Percentiles rank a stretch among this genome's conserved stretches.
These are phyloP conservation scores for Thelonectria discophora DNA, from an alignment of 2,329 filamentous ascomycete species.

Conservation along the genomic window DNA sequence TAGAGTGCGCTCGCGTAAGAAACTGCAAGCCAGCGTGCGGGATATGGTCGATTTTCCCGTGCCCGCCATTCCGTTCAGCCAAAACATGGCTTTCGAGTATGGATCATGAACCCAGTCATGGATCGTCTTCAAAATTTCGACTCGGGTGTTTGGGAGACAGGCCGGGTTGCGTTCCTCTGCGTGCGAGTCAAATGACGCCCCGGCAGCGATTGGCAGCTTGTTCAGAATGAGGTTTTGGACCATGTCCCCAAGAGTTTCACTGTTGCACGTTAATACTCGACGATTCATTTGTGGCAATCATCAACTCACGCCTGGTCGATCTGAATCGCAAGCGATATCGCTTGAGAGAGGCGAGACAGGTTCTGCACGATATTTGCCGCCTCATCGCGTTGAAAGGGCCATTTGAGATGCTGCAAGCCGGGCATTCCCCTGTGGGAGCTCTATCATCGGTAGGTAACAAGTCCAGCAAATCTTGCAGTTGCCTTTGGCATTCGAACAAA, in stretches of 20 bases:
- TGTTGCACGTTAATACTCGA: not conserved
- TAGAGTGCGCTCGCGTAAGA: not conserved
- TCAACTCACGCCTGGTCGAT: slow-evolving; percentile 16
- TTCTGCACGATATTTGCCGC: not conserved
- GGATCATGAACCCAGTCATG: slow-evolving; percentile 40
- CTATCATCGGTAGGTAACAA: not conserved
- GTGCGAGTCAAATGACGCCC: slow-evolving; percentile 46
- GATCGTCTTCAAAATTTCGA: slow-evolving; percentile 43
- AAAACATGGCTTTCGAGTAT: slow-evolving; percentile 43
- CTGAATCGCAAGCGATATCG: not conserved
- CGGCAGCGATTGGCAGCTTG: slow-evolving; percentile 31
- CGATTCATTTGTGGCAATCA: not conserved
- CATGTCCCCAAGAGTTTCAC: not conserved
- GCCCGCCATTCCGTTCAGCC: slow-evolving; percentile 48
- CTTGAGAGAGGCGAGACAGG: not conserved
- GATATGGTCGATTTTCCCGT: slow-evolving; percentile 42
- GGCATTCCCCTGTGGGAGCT: not conserved
- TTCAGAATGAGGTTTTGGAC: slow-evolving; percentile 22
- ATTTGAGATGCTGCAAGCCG: slow-evolving; percentile 3
- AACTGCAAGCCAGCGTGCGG: slow-evolving; percentile 51
- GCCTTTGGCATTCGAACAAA: not conserved
- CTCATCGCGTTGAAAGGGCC: slow-evolving; percentile 13
- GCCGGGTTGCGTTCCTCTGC: slow-evolving; percentile 43
- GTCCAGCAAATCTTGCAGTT: not conserved
- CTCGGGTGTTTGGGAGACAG: slow-evolving; percentile 43